A percentile compares a stretch with the other conserved stretches of the same genome.
Evolutionary conservation across 2,329 filamentous ascomycete genomes (phyloP).

Genomic region (Curvularia sp.): DNA sequence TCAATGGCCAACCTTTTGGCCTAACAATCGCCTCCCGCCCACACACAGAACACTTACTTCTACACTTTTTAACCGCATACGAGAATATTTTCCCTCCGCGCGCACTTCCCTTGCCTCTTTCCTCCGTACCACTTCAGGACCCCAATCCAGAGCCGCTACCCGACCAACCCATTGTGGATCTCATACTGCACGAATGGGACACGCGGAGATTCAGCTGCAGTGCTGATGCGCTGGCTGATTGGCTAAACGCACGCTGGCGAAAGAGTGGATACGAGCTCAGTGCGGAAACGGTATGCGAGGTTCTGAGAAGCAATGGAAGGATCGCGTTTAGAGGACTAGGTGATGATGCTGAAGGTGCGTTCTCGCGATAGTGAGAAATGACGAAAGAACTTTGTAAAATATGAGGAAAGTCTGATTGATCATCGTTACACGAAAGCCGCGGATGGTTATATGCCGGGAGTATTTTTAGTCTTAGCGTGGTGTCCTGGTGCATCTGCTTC

Average conservation of each 20-base stretch:
- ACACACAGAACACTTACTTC: conserved; percentile 42
- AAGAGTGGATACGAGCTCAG: conserved; percentile 48
- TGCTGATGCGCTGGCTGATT: conserved; percentile 45
- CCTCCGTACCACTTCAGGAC: conserved; percentile 38
- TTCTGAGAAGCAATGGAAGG: conserved; percentile 45
- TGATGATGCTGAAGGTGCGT: conserved; percentile 45
- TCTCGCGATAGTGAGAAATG: conserved; percentile 23
- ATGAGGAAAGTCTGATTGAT: neutral
- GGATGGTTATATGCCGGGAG: neutral
- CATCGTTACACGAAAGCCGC: neutral
- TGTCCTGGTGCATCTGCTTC: neutral
- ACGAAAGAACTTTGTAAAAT: too few relatives aligned
- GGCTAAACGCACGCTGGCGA: conserved; percentile 46
- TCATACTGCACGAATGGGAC: conserved; percentile 48
- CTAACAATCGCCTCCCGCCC: conserved; percentile 43
- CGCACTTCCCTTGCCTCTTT: conserved; percentile 41
- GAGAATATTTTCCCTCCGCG: conserved; percentile 47
- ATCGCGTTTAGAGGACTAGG: conserved; percentile 47
- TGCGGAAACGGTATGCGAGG: conserved; percentile 47
- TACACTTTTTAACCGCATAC: conserved; percentile 49
- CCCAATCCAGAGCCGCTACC: conserved; percentile 38
- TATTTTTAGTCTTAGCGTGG: neutral
- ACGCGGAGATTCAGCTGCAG: conserved; percentile 42
- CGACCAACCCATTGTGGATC: conserved; percentile 43
- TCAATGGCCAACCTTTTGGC: conserved; percentile 49